These are phyloP conservation scores for Pythium rhizo-oryzae DNA, from an alignment of 352 stramenopile genomes.

Conservation along the genomic window DNA sequence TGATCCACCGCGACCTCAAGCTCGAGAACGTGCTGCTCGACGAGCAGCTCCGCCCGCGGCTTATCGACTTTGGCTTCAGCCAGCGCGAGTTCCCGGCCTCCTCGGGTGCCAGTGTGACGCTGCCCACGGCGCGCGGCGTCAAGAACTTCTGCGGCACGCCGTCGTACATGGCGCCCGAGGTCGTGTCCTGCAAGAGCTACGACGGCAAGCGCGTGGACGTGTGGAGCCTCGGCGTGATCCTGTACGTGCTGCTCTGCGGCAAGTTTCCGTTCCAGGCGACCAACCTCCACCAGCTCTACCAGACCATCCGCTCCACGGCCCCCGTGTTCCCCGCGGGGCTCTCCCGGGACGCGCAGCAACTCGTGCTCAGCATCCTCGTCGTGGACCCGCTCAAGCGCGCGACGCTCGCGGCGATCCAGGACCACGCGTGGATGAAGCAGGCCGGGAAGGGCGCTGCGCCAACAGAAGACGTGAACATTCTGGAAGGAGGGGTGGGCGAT, in stretches of 20 bases:
- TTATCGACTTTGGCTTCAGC: slow-evolving; percentile 80
- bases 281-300: slow-evolving; percentile 54
- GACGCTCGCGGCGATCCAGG: slow-evolving; percentile 35
- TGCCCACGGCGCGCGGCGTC: slow-evolving; percentile 22
- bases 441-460: background rate
- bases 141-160: slow-evolving; percentile 83
- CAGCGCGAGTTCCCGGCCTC: slow-evolving; percentile 38
- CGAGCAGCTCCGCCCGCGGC: slow-evolving; percentile 30
- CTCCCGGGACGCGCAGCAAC: slow-evolving; percentile 39
- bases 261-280: slow-evolving; percentile 84
- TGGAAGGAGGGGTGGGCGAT: no score
- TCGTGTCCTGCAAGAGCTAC: slow-evolving; percentile 57
- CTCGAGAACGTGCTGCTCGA: slow-evolving; percentile 77
- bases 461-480: no score
- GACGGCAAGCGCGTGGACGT: slow-evolving; percentile 54
- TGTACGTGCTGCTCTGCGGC: slow-evolving; percentile 52
- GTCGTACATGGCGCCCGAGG: slow-evolving; percentile 81
- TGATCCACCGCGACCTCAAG: slow-evolving; percentile 79
- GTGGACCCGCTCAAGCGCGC: slow-evolving; percentile 48
- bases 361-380: slow-evolving; percentile 50
- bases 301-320: slow-evolving; percentile 32
- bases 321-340: slow-evolving; percentile 30
- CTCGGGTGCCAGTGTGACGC: no score
- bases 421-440: slow-evolving; percentile 42
- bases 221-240: slow-evolving; percentile 62